Evolutionary conservation across 441 rosid genomes (phyloP), one percentile per base, ranked within the genome.

Genomic region (Brassica balearica): DNA sequence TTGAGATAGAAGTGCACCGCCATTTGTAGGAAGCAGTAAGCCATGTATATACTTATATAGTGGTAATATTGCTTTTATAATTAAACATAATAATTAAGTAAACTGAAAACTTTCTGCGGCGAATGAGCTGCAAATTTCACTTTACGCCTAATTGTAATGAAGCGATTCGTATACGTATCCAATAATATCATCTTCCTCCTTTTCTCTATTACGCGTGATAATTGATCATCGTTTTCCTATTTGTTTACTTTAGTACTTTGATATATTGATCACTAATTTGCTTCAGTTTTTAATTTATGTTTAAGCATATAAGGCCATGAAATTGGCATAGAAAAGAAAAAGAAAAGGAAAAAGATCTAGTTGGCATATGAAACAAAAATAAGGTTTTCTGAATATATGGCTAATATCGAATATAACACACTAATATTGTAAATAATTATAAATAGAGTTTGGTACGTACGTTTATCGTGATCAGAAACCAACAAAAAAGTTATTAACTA

Each of bases 131-230:
- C 82, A 76, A 76, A 71, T n/a, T 73, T 76, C 72, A 61, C 80
- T 80, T 80, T 80, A 75, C 70, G 80, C 74, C 75, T 80, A 80
- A 74, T 55, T 74, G 79, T 79, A 75, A 79, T 69, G 63, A 79
- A 68, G 68, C 74, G 69, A 80, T 80, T 75, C 73, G 80, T 80
- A 65, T 75, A 76, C 69, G 58, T 82, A 72, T 81, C 66, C 76
- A 78, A 80, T 84, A 71, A 83, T 84, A 83, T 84, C 68, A 38
- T 46, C 75, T 84, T 84, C 82, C 80, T 68, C 17, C 5, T 77
- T 51, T 81, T 83, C 83, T 73, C 80, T 65, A 76, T 72, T 84
- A 81, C 86, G 94, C 91, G 89, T 87, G 94, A 82, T 55, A 41
- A 14, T 51, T 41, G n/a, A 69, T 38, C 15, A 62, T 64, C 10